phyloP scores from a whole-genome alignment of 148 eudicot genomes.

The Rhododendron kiyosumense region DNA sequence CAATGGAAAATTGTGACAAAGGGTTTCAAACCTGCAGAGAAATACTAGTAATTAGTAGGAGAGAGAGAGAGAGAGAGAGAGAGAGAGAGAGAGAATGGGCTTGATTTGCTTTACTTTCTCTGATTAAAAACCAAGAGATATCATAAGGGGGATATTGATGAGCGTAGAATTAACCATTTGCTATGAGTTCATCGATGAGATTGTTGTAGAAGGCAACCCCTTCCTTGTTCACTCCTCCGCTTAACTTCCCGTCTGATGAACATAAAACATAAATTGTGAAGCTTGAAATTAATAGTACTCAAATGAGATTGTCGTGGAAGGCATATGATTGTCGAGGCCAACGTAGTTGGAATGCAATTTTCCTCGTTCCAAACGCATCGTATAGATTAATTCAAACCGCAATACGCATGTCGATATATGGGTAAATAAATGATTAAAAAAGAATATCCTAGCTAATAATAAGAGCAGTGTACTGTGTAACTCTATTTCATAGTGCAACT shows the following conservation, averaged over 20 bases:
- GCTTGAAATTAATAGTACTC: neutral
- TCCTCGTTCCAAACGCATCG: no score
- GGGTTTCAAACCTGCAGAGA: neutral
- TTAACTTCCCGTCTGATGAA: neutral
- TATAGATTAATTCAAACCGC: no score
- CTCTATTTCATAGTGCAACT: no score
- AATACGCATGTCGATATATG: no score
- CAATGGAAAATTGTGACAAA: constrained; percentile 13
- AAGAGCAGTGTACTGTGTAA: no score
- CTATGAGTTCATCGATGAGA: neutral
- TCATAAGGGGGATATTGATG: neutral
- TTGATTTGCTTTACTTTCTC: neutral
- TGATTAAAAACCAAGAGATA: neutral
- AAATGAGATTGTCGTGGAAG: no score
- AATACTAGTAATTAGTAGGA: neutral
- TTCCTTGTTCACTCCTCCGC: neutral
- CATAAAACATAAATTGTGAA: no score
- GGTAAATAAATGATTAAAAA: no score
- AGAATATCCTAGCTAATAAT: no score
- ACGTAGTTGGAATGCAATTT: no score
- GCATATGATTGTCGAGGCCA: no score
- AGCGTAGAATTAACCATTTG: neutral
- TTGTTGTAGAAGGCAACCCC: neutral
- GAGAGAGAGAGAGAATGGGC: neutral
- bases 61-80: neutral